Percentiles rank a stretch among this genome's conserved stretches.
phyloP scores from a whole-genome alignment of 495 filamentous ascomycete genomes.

The Trichoderma asperelloides region DNA sequence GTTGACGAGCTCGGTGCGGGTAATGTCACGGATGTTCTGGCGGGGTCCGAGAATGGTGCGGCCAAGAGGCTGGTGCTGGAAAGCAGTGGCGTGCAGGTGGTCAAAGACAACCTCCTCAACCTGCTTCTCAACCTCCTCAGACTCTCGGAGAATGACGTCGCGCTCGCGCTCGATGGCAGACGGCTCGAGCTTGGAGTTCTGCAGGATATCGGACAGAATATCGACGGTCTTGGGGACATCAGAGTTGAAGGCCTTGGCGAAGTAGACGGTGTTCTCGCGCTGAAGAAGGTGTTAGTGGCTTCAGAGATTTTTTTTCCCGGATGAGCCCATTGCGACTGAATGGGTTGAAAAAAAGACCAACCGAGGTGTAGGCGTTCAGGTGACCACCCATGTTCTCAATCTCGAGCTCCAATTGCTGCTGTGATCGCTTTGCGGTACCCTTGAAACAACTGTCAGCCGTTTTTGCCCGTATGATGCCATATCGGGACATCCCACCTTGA shows the following conservation, averaged over 20 bases:
- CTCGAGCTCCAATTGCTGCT: constrained; percentile 96
- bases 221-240: constrained; percentile 93
- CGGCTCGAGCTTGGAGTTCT: constrained; percentile 94
- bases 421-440: constrained; percentile 88
- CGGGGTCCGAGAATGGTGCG: constrained; percentile 96
- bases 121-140: constrained; percentile 99
- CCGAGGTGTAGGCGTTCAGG: constrained; percentile 98
- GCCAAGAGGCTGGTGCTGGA: constrained; percentile 88
- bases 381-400: constrained; percentile 99
- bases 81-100: constrained; percentile 97
- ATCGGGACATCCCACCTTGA: constrained; percentile 62
- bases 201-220: constrained; percentile 97
- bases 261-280: constrained; percentile 99
- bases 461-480: constrained; percentile 7
- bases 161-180: constrained; percentile 91
- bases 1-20: constrained; percentile 74
- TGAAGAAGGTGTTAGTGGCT: constrained; percentile 35
- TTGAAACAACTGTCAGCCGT: constrained; percentile 20
- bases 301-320: constrained; percentile 7
- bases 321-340: constrained; percentile 8
- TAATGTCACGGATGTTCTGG: constrained; percentile 96
- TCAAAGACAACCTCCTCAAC: constrained; percentile 99
- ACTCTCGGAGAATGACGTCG: constrained; percentile 95
- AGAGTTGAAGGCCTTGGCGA: constrained; percentile 96
- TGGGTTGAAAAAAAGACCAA: constrained; percentile 43